Conservation (phyloP, 2,329 filamentous ascomycete species). For the Beauveria varroae region DNA sequence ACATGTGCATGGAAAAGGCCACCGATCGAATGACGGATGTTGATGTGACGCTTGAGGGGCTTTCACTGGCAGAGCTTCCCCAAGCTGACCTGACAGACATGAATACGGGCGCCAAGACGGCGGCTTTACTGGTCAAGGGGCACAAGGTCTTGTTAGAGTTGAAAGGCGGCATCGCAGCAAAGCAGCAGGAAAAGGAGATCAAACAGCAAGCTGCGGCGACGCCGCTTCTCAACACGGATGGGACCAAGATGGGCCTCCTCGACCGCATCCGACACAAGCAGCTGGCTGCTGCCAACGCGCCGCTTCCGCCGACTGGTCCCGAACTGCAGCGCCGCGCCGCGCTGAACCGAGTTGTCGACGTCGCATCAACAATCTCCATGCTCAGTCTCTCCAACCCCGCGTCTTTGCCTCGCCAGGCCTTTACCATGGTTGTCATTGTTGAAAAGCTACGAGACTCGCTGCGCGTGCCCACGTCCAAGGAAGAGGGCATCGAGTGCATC, state of each 20-base stretch:
- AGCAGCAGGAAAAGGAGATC: conserved; percentile 39
- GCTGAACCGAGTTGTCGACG: conserved; percentile 59
- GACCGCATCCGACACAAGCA: conserved; percentile 71
- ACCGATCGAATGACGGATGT: conserved; percentile 23
- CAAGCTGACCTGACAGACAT: conserved; percentile 28
- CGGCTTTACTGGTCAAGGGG: conserved; percentile 55
- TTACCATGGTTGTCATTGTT: conserved; percentile 55
- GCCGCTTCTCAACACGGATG: conserved; percentile 33
- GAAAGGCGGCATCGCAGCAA: conserved; percentile 51
- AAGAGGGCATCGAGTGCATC: conserved; percentile 44
- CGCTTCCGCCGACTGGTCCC: conserved; percentile 46
- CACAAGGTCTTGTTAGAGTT: conserved; percentile 63
- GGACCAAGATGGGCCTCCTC: conserved; percentile 57
- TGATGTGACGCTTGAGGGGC: conserved; percentile 41
- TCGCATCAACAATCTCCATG: conserved; percentile 60
- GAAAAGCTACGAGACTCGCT: conserved; percentile 63
- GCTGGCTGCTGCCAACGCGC: conserved; percentile 46
- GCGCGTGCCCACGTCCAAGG: conserved; percentile 43
- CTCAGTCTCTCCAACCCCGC: conserved; percentile 46
- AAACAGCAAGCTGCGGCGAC: conserved; percentile 26
- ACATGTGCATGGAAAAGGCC: conserved; percentile 32
- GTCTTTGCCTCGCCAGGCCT: conserved; percentile 52
- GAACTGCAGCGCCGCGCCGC: conserved; percentile 57
- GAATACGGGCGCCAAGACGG: conserved; percentile 32
- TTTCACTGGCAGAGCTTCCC: conserved; percentile 44